phyloP scores from a whole-genome alignment of 805 yeast genomes.

The Komagataella populi region DNA sequence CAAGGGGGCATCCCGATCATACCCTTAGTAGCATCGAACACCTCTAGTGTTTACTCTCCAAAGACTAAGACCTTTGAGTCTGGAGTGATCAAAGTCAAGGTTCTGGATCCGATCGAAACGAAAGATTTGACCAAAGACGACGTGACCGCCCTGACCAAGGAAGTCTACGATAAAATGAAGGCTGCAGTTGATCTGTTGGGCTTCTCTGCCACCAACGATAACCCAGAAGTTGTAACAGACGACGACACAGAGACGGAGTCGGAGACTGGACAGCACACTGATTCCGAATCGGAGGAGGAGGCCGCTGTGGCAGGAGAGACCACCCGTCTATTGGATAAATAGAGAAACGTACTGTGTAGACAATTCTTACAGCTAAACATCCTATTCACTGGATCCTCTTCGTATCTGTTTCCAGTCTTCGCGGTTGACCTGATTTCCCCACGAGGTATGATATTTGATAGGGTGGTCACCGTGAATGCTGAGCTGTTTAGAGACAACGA shows the following conservation, averaged over 20 bases:
- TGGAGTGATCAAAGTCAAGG: constrained; percentile 69
- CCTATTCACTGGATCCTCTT: too few species aligned
- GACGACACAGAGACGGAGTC: constrained; percentile 10
- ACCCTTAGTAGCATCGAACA: constrained; percentile 81
- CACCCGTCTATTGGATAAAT: background rate
- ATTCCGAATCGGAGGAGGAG: constrained; percentile 16
- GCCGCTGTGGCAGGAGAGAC: background rate
- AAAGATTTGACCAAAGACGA: constrained; percentile 58
- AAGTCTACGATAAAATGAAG: constrained; percentile 48
- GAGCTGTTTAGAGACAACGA: background rate
- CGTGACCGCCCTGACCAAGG: constrained; percentile 43
- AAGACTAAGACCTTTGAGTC: constrained; percentile 49
- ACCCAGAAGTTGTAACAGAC: background rate
- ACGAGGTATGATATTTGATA: background rate
- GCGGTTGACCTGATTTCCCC: background rate
- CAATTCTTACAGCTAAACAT: too few species aligned
- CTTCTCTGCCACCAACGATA: constrained; percentile 14
- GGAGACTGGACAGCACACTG: constrained; percentile 52
- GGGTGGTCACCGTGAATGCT: background rate
- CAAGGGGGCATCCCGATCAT: constrained; percentile 84
- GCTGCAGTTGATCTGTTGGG: constrained; percentile 26
- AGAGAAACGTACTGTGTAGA: background rate
- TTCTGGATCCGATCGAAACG: constrained; percentile 72
- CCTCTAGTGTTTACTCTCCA: constrained; percentile 57
- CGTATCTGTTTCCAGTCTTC: background rate